Evolutionary conservation across 768 basidiomycete species (phyloP).

Genomic region (Tylopilus felleus): DNA sequence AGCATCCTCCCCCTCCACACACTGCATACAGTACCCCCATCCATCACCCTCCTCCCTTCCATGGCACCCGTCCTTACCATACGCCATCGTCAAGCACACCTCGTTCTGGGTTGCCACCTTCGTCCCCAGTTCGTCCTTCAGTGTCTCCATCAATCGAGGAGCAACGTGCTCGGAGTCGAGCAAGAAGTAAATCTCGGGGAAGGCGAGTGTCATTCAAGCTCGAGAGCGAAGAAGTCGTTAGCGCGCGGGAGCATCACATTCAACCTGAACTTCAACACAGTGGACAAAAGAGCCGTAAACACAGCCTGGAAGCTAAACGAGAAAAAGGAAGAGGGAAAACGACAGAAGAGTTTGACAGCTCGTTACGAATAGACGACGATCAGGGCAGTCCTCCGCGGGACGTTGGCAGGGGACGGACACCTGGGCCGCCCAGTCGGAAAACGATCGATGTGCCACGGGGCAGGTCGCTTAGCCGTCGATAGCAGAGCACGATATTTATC

Average conservation of each 20-base stretch:
- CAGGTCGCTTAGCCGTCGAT: slow-evolving; percentile 23
- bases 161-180: slow-evolving; percentile 36
- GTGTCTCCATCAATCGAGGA: slow-evolving; percentile 36
- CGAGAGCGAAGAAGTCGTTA: slow-evolving; percentile 23
- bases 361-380: slow-evolving; percentile 15
- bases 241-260: slow-evolving; percentile 2
- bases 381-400: slow-evolving; percentile 10
- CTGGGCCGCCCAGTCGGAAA: slow-evolving; percentile 21
- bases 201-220: slow-evolving; percentile 57
- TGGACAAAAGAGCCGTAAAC: slow-evolving; percentile 6
- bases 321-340: slow-evolving; percentile 17
- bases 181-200: slow-evolving; percentile 51
- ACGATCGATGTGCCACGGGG: slow-evolving; percentile 17
- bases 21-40: slow-evolving; percentile 5
- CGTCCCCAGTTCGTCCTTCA: slow-evolving; percentile 42
- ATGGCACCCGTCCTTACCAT: slow-evolving; percentile 18
- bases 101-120: slow-evolving; percentile 48
- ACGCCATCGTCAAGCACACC: slow-evolving; percentile 43
- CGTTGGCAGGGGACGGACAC: slow-evolving; percentile 24
- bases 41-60: slow-evolving; percentile 15
- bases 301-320: slow-evolving; percentile 9
- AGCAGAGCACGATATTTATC: slow-evolving; percentile 10
- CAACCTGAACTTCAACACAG: slow-evolving; percentile 5
- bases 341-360: neutral
- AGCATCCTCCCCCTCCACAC: slow-evolving; percentile 7